phyloP scores from a whole-genome alignment of 169 alveolate genomes.

The Cryptosporidium canis region DNA sequence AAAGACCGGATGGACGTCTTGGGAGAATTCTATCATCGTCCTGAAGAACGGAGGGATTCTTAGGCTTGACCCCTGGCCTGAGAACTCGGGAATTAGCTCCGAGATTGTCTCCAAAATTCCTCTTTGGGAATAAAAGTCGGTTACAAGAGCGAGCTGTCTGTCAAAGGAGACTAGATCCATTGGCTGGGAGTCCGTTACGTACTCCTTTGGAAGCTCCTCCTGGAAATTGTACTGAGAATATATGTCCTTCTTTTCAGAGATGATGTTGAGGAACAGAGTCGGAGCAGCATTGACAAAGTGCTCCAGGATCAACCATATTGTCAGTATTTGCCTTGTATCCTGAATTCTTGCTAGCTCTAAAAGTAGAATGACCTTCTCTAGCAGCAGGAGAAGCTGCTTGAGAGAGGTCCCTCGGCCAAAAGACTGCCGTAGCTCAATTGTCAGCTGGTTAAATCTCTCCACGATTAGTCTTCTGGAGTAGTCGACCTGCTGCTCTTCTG shows the following conservation, averaged over 20 bases:
- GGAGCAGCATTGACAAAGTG: slow-evolving; percentile 36
- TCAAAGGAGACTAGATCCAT: slow-evolving; percentile 3
- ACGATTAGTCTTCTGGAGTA: slow-evolving; percentile 26
- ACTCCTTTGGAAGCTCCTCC: slow-evolving; percentile 12
- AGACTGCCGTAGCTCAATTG: slow-evolving; percentile 1
- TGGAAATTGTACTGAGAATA: slow-evolving; percentile 33
- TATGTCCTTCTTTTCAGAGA: background rate
- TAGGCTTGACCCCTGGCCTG: background rate
- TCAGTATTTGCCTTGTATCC: background rate
- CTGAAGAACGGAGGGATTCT: slow-evolving; percentile 36
- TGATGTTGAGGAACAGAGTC: slow-evolving; percentile 13
- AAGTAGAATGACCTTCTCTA: slow-evolving; percentile 23
- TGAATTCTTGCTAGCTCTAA: slow-evolving; percentile 46
- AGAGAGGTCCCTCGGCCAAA: background rate
- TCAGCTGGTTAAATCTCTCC: slow-evolving; percentile 41
- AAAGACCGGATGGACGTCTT: background rate
- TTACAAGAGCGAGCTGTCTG: background rate
- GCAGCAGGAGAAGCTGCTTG: background rate
- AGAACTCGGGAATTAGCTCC: slow-evolving; percentile 28
- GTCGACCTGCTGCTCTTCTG: background rate
- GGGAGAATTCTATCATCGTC: slow-evolving; percentile 28
- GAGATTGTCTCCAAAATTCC: slow-evolving; percentile 31
- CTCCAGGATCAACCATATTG: slow-evolving; percentile 27
- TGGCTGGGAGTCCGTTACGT: background rate
- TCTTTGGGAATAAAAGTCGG: slow-evolving; percentile 33